These are phyloP conservation scores for Primulina eburnea DNA, from an alignment of 257 asterid genomes.

Conservation along the genomic window DNA sequence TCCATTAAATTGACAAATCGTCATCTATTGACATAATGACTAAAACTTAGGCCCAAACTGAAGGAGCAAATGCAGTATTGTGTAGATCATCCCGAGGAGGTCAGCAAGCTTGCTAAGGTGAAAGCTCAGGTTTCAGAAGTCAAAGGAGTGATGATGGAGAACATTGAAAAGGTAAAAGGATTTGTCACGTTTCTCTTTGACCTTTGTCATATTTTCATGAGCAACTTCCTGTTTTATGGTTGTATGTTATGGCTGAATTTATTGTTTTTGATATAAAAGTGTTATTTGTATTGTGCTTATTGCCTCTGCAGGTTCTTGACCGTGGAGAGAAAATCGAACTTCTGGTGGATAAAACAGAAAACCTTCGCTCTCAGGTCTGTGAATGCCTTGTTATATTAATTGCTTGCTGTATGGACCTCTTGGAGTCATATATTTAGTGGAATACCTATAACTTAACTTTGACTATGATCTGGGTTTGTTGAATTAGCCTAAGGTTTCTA, in stretches of 20 bases:
- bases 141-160: constrained; percentile 61
- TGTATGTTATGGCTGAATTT: not conserved
- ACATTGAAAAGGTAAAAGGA: constrained; percentile 51
- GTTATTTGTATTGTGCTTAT: not conserved
- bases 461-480: not conserved
- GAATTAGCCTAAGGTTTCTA: not conserved
- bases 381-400: not conserved
- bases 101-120: constrained; percentile 46
- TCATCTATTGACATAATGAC: not conserved
- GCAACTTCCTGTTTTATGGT: not conserved
- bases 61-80: constrained; percentile 56
- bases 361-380: constrained; percentile 51
- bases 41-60: constrained; percentile 38
- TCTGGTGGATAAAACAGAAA: constrained; percentile 48
- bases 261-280: no score
- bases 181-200: not conserved
- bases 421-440: not conserved
- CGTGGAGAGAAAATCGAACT: constrained; percentile 52
- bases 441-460: not conserved
- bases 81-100: constrained; percentile 51
- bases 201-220: not conserved
- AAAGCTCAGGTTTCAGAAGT: constrained; percentile 57
- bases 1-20: not conserved
- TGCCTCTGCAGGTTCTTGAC: constrained; percentile 42
- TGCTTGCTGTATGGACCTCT: not conserved